Evolutionary conservation across 2,329 filamentous ascomycete species (phyloP).

Genomic region (Neoscytalidium dimidiatum): DNA sequence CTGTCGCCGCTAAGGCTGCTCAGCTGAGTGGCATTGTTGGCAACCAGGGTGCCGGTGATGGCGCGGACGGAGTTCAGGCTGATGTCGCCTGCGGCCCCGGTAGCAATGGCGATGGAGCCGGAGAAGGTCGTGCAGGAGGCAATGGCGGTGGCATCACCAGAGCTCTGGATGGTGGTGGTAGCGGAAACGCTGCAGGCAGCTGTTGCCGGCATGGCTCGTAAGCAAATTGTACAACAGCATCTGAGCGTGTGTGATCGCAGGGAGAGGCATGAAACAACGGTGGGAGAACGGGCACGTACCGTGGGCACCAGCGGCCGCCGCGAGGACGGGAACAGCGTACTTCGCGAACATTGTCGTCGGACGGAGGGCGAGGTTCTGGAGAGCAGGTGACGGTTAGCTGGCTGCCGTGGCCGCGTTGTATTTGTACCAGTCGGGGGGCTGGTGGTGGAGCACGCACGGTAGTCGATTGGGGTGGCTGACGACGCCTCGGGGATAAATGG

Average conservation of each 20-base stretch:
- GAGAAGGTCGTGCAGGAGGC: conserved; percentile 67
- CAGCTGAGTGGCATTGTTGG: conserved; percentile 60
- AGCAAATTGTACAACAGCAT: conserved; percentile 20
- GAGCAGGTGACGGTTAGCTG: conserved; percentile 27
- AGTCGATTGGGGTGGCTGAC: conserved; percentile 37
- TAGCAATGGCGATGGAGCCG: conserved; percentile 68
- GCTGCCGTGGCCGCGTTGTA: conserved; percentile 24
- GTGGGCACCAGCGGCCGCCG: conserved; percentile 53
- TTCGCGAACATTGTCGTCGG: conserved; percentile 55
- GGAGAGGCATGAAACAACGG: neutral
- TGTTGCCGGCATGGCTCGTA: conserved; percentile 18
- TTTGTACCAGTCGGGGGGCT: conserved; percentile 5
- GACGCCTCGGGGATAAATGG: conserved; percentile 28
- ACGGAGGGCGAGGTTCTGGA: conserved; percentile 28
- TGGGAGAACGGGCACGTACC: conserved; percentile 44
- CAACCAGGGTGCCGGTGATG: conserved; percentile 60
- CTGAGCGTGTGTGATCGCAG: neutral
- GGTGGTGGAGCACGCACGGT: conserved; percentile 18
- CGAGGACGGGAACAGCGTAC: conserved; percentile 59
- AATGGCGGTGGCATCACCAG: conserved; percentile 61
- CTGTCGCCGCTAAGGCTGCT: conserved; percentile 62
- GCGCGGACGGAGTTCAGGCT: conserved; percentile 62
- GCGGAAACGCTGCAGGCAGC: conserved; percentile 45
- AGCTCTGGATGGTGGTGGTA: conserved; percentile 61
- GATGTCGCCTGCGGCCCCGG: conserved; percentile 58